These are phyloP conservation scores for Lactifluus piperatus DNA, from an alignment of 768 basidiomycete genomes.

Conservation along the genomic window DNA sequence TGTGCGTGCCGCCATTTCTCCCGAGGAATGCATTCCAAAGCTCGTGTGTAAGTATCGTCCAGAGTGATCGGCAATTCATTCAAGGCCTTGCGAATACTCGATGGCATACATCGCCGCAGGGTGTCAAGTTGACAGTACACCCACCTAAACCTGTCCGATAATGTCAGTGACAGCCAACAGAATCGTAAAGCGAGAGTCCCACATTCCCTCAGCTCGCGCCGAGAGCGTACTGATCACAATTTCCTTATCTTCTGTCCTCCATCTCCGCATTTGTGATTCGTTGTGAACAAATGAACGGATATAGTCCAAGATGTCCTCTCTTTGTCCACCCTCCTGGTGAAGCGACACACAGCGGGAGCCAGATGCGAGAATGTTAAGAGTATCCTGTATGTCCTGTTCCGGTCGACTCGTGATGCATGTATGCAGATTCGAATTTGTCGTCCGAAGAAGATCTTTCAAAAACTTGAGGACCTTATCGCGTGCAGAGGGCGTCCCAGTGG, in stretches of 20 bases:
- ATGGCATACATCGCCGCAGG: not conserved
- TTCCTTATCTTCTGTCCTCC: not conserved
- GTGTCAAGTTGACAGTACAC: not conserved
- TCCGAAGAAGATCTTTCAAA: not conserved
- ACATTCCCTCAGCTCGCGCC: not conserved
- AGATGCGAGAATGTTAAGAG: not conserved
- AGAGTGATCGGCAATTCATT: not conserved
- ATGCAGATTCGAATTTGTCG: not conserved
- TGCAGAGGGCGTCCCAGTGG: not conserved
- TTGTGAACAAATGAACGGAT: not conserved
- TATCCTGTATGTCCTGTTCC: not conserved
- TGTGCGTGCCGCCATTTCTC: not conserved
- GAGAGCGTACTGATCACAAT: not conserved
- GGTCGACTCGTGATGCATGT: not conserved
- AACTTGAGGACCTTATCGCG: not conserved
- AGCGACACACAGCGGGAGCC: not conserved
- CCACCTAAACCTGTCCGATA: not conserved
- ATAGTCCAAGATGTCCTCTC: not conserved
- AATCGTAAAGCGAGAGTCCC: not conserved
- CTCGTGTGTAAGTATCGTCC: not conserved
- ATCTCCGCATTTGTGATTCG: not conserved
- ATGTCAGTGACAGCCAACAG: not conserved
- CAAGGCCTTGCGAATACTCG: not conserved
- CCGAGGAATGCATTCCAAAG: not conserved
- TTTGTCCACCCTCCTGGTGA: not conserved